Evolutionary conservation across 306 rosid species (phyloP), one percentile per base, ranked within the genome.

Genomic region (Rosa multiflora): DNA sequence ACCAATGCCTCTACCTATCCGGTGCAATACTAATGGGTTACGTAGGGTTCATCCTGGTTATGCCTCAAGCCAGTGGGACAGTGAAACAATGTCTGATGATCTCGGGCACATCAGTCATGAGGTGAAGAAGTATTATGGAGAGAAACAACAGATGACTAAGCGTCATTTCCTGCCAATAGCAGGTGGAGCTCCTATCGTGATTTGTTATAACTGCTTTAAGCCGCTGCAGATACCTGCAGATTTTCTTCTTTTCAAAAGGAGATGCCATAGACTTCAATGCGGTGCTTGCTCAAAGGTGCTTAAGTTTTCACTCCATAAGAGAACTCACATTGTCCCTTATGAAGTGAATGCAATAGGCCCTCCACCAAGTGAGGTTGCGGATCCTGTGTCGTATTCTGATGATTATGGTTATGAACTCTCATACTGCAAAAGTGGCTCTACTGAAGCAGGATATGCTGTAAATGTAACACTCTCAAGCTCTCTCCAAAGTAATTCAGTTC

Each of bases 101-200:
- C 89, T 62, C 79, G 86, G 88, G 73, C 85, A 72, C 64, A 81
- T 73, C 76, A 82, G 75, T 78, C 80, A 70, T 7, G 89, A 81
- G 69, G 58, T 76, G 78, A 87, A 82, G 82, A 88, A 75, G 81
- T 78, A 83, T 77, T 70, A 37, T 53, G 80, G 90, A 76, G 93
- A 88, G 86, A 85, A 83, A 81, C 83, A 64, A 18, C 84, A 58
- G 80, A 52, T 78, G 74, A 83, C 74, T n/a, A 93, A 89, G 88
- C 81, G 87, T 64, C 93, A 90, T 86, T 88, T 86, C 67, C 85
- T 83, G 77, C 98, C 99, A 3, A 80, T 93, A 21, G 94, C 97
- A 8, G 94, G 98, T 72, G 99, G 91, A 49, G 93, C 99, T 58
- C 99, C 99, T 76, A 81, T 96, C 74, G 46, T 93, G 74, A 83